Conservation (phyloP, 2,329 filamentous ascomycete genomes). For the Metarhizium humberi region DNA sequence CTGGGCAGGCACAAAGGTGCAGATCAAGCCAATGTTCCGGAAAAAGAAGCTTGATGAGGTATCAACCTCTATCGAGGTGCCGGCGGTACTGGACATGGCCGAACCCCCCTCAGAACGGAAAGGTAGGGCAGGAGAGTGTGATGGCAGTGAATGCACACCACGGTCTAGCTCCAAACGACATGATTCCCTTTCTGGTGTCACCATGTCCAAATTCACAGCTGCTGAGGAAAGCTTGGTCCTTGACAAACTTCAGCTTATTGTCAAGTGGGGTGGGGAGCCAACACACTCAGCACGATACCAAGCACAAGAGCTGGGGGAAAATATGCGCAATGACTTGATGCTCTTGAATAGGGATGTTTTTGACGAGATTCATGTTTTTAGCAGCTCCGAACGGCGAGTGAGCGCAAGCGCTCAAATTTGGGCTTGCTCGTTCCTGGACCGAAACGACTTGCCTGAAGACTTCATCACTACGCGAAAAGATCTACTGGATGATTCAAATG, state of each 20-base stretch:
- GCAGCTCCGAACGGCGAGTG: slow-evolving; percentile 88
- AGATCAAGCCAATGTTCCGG: slow-evolving; percentile 98
- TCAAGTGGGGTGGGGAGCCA: slow-evolving; percentile 98
- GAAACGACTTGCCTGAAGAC: slow-evolving; percentile 75
- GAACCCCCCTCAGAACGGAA: slow-evolving; percentile 11
- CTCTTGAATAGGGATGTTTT: slow-evolving; percentile 87
- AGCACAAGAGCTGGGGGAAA: slow-evolving; percentile 86
- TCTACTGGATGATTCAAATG: slow-evolving; percentile 92
- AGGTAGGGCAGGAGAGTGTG: slow-evolving; percentile 14
- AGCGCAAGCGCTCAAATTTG: slow-evolving; percentile 96
- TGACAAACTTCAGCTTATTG: slow-evolving; percentile 93
- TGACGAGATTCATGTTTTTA: slow-evolving; percentile 89
- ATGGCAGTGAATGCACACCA: slow-evolving; percentile 4
- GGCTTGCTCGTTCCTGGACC: slow-evolving; percentile 77
- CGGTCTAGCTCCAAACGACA: slow-evolving; percentile 48
- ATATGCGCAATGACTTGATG: slow-evolving; percentile 90
- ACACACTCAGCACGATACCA: slow-evolving; percentile 97
- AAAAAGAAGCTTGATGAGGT: slow-evolving; percentile 66
- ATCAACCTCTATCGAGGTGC: slow-evolving; percentile 25
- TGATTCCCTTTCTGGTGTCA: slow-evolving; percentile 82
- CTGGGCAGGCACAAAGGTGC: slow-evolving; percentile 94
- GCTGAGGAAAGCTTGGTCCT: slow-evolving; percentile 87
- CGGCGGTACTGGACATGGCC: slow-evolving; percentile 19
- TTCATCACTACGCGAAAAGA: slow-evolving; percentile 91
- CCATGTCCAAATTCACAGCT: slow-evolving; percentile 87